Evolutionary conservation across 345 rosid species (phyloP).

Genomic region (Xanthoceras sorbifolium): DNA sequence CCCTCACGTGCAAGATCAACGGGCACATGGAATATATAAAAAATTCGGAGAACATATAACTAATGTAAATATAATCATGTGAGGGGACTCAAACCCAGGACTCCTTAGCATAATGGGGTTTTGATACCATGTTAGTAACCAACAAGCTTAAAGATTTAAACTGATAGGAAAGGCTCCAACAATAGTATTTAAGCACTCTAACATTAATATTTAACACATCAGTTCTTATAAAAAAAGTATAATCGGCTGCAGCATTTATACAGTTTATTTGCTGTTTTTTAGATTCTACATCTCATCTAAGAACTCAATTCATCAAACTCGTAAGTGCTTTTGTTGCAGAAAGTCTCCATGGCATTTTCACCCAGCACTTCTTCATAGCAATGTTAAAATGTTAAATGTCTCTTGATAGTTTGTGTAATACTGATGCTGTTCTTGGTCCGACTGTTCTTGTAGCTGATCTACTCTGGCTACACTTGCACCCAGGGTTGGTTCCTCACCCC

Average conservation of each 20-base stretch:
- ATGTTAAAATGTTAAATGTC: background rate
- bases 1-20: too few relatives aligned
- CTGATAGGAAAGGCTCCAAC: too few relatives aligned
- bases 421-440: constrained; percentile 12
- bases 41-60: too few relatives aligned
- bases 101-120: too few relatives aligned
- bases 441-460: constrained; percentile 66
- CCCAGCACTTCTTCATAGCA: background rate
- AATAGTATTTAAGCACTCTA: too few relatives aligned
- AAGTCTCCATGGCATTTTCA: background rate
- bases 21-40: too few relatives aligned
- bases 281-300: background rate
- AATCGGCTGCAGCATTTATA: background rate
- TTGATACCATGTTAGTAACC: too few relatives aligned
- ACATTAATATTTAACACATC: too few relatives aligned
- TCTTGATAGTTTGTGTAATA: background rate
- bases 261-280: background rate
- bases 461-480: constrained; percentile 86
- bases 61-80: too few relatives aligned
- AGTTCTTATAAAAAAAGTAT: background rate
- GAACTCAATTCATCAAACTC: background rate
- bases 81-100: too few relatives aligned
- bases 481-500: constrained; percentile 99
- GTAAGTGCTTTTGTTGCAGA: background rate
- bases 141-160: too few relatives aligned